Evolutionary conservation across 805 yeast genomes (phyloP).

Genomic region (Ogataea naganishii): DNA sequence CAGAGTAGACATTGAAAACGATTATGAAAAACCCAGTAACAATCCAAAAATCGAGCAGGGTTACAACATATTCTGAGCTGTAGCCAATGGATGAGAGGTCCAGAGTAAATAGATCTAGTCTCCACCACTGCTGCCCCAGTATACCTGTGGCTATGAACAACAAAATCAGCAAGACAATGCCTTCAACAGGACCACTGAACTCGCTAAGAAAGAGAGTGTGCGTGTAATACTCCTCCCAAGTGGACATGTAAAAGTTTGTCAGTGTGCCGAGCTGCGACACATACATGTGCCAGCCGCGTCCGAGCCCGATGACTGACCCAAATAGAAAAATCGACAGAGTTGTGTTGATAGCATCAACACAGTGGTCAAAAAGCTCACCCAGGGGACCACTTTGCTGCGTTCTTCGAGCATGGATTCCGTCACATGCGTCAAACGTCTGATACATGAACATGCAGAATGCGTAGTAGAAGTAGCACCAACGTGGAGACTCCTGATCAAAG

Average conservation of each 20-base stretch:
- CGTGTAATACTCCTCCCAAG: constrained; percentile 96
- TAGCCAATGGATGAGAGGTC: constrained; percentile 28
- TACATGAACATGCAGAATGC: constrained; percentile 82
- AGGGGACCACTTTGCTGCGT: constrained; percentile 93
- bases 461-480: constrained; percentile 69
- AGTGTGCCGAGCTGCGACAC: constrained; percentile 66
- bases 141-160: constrained; percentile 57
- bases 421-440: constrained; percentile 95
- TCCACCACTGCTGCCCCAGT: constrained; percentile 67
- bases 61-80: constrained; percentile 21
- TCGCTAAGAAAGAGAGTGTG: constrained; percentile 69
- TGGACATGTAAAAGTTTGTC: constrained; percentile 77
- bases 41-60: constrained; percentile 34
- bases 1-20: constrained; percentile 60
- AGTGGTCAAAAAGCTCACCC: constrained; percentile 92
- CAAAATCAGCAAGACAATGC: constrained; percentile 55
- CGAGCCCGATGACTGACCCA: constrained; percentile 69
- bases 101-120: constrained; percentile 29
- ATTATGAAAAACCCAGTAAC: constrained; percentile 45
- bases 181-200: constrained; percentile 94
- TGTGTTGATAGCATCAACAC: constrained; percentile 59
- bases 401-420: constrained; percentile 90
- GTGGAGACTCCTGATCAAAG: constrained; percentile 51
- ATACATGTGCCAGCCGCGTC: constrained; percentile 53
- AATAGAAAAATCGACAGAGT: constrained; percentile 70